Percentiles rank a stretch among this genome's conserved stretches.
phyloP scores from a whole-genome alignment of 1,284 basidiomycete species.

The Hortiboletus rubellus region DNA sequence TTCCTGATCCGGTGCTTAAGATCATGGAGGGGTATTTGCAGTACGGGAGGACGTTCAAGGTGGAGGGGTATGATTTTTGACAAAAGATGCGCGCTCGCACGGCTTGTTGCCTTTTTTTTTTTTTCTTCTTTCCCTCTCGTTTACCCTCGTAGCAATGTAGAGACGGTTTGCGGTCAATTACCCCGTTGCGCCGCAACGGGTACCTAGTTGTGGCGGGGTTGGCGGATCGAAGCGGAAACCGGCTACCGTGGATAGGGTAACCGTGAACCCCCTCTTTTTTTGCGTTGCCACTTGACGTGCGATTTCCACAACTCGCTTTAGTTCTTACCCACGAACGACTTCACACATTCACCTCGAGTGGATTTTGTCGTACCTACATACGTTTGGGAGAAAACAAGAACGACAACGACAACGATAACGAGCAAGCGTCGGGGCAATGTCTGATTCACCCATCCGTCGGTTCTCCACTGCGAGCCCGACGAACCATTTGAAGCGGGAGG shows the following conservation, averaged over 20 bases:
- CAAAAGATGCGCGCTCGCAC: neutral
- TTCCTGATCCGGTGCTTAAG: conserved; percentile 81
- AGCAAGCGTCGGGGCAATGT: conserved; percentile 41
- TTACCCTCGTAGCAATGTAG: no score
- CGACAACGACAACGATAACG: neutral
- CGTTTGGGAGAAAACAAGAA: neutral
- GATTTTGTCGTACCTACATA: neutral
- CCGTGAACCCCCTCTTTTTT: neutral
- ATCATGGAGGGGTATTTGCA: conserved; percentile 84
- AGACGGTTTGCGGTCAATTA: neutral
- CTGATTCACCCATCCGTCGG: conserved; percentile 59
- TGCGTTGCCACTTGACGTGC: neutral
- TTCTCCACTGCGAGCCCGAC: conserved; percentile 55
- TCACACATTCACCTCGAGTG: neutral
- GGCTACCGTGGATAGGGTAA: conserved; percentile 12
- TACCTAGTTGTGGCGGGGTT: neutral
- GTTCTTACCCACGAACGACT: neutral
- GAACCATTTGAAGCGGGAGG: conserved; percentile 54
- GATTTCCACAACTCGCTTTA: neutral
- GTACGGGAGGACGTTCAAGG: conserved; percentile 80
- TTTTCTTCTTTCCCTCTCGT: no score
- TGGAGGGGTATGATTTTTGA: conserved; percentile 74
- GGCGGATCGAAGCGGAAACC: conserved; percentile 16
- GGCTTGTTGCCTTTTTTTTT: neutral
- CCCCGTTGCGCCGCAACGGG: no score